Base-by-base conservation (phyloP, 768 basidiomycete species). In the Boletus barrowsii region DNA sequence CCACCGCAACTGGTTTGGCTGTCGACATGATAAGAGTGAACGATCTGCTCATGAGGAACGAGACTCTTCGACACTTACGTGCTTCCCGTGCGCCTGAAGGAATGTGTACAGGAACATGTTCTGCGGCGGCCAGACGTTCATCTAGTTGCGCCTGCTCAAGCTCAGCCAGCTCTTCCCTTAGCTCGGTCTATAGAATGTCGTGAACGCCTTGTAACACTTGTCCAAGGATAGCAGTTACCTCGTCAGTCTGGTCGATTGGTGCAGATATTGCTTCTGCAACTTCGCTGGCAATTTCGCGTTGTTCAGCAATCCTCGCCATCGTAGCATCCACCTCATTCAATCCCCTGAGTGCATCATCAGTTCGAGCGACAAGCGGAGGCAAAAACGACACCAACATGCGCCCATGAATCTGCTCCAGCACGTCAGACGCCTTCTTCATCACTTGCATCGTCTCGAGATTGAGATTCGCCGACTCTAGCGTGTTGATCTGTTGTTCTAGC, bases 391-490 rank as follows among this genome's bases (percentile, higher is more conserved):
- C 93, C 68, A 58, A 97, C 95, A 97, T 79, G 66, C 85, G 84
- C 42, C 86, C 86, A 62, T 98, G 96, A 50, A 98, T 97, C 45
- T 83, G 80, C 72, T 87, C 88, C 71, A 98, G 82, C 26, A 89
- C 97, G 56, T 87, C 85, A 0, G 93, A 82, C 36, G 90, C 96
- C 72, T 90, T 89, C 88, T 94, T 97, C 91, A 99, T 97, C 26
- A 90, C 94, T 20, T 83, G 78, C 90, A 99, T 93, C 14, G 94
- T 98, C 79, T 98, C 94, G 66, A 90, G 87, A 70, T 99, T 98
- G 72, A 98, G 81, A 76, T 98, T 98, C 42, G 97, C 97, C 15
- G 90, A 92, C 72, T 98, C 97, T 42, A 98, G 82, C 18, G 96
- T 96, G 74, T 95, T 95, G 55, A 98, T 88, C 76, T 98, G 96